These are phyloP conservation scores for Lycium barbarum DNA, from an alignment of 257 asterid genomes.

Conservation along the genomic window DNA sequence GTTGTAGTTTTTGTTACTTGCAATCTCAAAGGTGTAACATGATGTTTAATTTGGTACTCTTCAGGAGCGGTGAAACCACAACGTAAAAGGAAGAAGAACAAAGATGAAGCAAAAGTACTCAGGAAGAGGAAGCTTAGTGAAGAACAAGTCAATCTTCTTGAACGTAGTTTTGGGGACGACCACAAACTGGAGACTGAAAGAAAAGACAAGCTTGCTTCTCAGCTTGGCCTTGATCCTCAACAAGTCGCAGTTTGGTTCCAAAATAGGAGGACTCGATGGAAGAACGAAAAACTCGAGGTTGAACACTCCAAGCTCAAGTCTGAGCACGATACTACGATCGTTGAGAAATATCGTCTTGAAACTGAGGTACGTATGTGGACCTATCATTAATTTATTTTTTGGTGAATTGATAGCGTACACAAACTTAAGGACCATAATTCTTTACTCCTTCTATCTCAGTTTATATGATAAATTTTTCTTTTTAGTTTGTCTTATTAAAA, in stretches of 20 bases:
- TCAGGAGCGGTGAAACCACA: constrained; percentile 38
- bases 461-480: no score
- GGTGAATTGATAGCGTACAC: no score
- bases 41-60: background rate
- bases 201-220: constrained; percentile 37
- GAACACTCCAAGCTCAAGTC: constrained; percentile 44
- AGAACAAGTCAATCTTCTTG: constrained; percentile 38
- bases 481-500: no score
- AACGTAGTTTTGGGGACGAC: constrained; percentile 55
- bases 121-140: constrained; percentile 39
- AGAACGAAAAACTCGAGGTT: constrained; percentile 34
- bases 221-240: constrained; percentile 38
- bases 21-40: background rate
- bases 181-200: constrained; percentile 39
- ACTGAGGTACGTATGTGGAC: constrained; percentile 47
- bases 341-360: constrained; percentile 78
- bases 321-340: constrained; percentile 51
- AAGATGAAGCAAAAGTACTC: constrained; percentile 33
- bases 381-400: no score
- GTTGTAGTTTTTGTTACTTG: background rate
- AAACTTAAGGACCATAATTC: no score
- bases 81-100: constrained; percentile 48
- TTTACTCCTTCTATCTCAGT: no score
- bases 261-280: constrained; percentile 36
- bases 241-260: constrained; percentile 40